These are phyloP conservation scores for Cladosporium velox DNA, from an alignment of 2,329 filamentous ascomycete genomes.

Conservation along the genomic window DNA sequence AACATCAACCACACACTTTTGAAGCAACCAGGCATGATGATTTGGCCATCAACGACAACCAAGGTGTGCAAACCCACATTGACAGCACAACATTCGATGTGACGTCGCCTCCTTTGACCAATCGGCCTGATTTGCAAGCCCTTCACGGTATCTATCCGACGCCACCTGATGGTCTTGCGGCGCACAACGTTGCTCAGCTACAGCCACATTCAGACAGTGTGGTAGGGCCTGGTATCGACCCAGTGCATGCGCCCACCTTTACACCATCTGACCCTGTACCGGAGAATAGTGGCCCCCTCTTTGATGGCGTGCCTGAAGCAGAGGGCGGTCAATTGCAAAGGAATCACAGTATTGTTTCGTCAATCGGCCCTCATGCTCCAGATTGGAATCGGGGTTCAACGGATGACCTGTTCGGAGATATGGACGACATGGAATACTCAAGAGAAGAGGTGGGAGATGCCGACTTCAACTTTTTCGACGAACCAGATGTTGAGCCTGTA, in stretches of 20 bases:
- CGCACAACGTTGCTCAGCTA: conserved; percentile 27
- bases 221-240: background rate
- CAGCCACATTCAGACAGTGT: background rate
- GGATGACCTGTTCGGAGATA: conserved; percentile 68
- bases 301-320: background rate
- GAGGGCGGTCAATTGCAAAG: conserved; percentile 42
- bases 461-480: conserved; percentile 83
- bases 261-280: conserved; percentile 8
- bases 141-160: conserved; percentile 68
- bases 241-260: background rate
- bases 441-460: conserved; percentile 76
- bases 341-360: conserved; percentile 50
- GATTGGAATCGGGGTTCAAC: conserved; percentile 41
- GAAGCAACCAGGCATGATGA: background rate
- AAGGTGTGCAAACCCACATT: background rate
- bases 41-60: background rate
- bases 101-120: conserved; percentile 39
- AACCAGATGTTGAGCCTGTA: conserved; percentile 42
- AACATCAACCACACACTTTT: conserved; percentile 25
- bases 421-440: conserved; percentile 70
- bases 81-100: conserved; percentile 24
- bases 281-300: background rate
- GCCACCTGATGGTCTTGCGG: conserved; percentile 60
- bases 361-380: conserved; percentile 19
- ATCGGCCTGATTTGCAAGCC: conserved; percentile 42